A percentile compares a stretch with the other conserved stretches of the same genome.
Evolutionary conservation across 805 yeast species (phyloP).

Genomic region (Hanseniaspora valbyensis): DNA sequence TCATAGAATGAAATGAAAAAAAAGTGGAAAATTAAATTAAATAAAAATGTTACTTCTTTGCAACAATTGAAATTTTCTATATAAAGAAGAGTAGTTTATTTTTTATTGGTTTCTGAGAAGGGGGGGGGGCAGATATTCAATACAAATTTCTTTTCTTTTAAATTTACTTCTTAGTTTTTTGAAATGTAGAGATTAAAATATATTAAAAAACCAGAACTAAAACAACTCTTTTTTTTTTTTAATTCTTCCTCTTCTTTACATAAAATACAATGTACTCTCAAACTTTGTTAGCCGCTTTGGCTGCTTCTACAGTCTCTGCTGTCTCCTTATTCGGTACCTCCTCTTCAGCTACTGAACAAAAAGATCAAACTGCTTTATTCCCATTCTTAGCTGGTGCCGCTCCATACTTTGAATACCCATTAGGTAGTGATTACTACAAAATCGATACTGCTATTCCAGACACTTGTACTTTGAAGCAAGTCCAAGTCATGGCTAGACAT

Average conservation of each 20-base stretch:
- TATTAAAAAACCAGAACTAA: neutral
- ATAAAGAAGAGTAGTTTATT: too few species aligned
- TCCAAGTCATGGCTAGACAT: constrained; percentile 62
- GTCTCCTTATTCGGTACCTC: neutral
- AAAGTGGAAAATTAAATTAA: too few species aligned
- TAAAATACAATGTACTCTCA: neutral
- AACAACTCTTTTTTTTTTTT: too few species aligned
- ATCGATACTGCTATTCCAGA: constrained; percentile 39
- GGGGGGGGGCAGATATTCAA: too few species aligned
- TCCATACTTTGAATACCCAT: constrained; percentile 39
- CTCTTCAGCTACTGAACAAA: neutral
- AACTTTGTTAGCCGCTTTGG: neutral
- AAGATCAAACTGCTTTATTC: constrained; percentile 30
- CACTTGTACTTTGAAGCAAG: constrained; percentile 50
- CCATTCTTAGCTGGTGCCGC: constrained; percentile 46
- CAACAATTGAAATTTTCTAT: too few species aligned
- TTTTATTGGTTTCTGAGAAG: too few species aligned
- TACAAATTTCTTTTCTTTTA: too few species aligned
- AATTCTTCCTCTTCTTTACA: neutral
- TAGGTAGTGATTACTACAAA: constrained; percentile 37
- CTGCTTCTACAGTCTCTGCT: constrained; percentile 2
- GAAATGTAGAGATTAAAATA: neutral
- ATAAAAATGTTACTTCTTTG: too few species aligned
- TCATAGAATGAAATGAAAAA: too few species aligned
- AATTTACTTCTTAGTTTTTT: too few species aligned